Evolutionary conservation across 306 rosid genomes (phyloP).

Genomic region (Rosa multiflora): DNA sequence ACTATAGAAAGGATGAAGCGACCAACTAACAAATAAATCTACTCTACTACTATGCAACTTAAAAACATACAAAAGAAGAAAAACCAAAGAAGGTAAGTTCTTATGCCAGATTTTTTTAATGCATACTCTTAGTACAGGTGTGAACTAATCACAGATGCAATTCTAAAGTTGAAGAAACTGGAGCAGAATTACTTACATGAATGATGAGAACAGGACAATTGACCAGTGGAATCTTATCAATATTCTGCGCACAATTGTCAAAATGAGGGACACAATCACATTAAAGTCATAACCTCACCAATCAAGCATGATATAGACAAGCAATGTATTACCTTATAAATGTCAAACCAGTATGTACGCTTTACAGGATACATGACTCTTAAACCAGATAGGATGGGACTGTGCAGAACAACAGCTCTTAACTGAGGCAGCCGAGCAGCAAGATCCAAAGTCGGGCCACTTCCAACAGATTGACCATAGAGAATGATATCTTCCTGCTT

Average conservation of each 20-base stretch:
- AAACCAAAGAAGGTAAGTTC: neutral
- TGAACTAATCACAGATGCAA: neutral
- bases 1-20: neutral
- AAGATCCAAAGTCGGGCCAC: constrained; percentile 94
- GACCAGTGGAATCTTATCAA: constrained; percentile 84
- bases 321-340: constrained; percentile 63
- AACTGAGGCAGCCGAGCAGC: constrained; percentile 78
- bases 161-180: constrained; percentile 19
- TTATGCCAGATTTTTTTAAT: neutral
- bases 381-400: constrained; percentile 93
- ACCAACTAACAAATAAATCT: neutral
- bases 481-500: constrained; percentile 87
- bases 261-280: constrained; percentile 17
- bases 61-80: neutral
- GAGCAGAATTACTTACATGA: constrained; percentile 61
- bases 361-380: constrained; percentile 97
- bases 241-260: constrained; percentile 58
- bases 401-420: constrained; percentile 87
- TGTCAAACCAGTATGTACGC: constrained; percentile 92
- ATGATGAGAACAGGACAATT: constrained; percentile 88
- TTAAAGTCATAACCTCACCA: constrained; percentile 3
- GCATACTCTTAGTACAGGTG: neutral
- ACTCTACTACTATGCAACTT: neutral
- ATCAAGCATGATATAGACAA: constrained; percentile 14
- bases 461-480: constrained; percentile 94